phyloP scores from a whole-genome alignment of 192 early-diverging fungal genomes.

The Allomyces arbusculus region DNA sequence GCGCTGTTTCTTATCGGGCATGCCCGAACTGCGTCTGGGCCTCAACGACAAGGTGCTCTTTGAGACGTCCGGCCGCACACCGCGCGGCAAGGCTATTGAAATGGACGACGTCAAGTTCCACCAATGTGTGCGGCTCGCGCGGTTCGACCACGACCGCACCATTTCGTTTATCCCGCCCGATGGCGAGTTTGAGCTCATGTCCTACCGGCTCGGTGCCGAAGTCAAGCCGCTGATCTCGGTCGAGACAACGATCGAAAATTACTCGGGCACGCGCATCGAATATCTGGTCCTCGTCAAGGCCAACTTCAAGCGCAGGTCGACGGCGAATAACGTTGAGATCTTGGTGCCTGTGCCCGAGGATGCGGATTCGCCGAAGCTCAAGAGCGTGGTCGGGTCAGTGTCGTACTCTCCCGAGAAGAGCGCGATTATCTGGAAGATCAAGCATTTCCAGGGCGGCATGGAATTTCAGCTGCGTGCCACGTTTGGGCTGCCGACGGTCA shows the following conservation, averaged over 20 bases:
- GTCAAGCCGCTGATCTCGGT: conserved; percentile 71
- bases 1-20: conserved; percentile 66
- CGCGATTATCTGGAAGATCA: conserved; percentile 93
- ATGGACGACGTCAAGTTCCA: conserved; percentile 86
- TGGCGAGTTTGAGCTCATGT: conserved; percentile 83
- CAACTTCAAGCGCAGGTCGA: conserved; percentile 91
- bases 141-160: conserved; percentile 72
- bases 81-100: conserved; percentile 60
- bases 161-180: conserved; percentile 79
- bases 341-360: conserved; percentile 90
- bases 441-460: conserved; percentile 93
- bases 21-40: conserved; percentile 66
- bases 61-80: conserved; percentile 60
- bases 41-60: conserved; percentile 85
- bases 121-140: conserved; percentile 69
- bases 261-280: conserved; percentile 81
- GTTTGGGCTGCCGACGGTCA: conserved; percentile 66
- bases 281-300: conserved; percentile 91
- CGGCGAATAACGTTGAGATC: conserved; percentile 96
- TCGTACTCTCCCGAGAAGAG: conserved; percentile 80
- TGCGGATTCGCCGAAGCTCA: conserved; percentile 90
- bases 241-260: conserved; percentile 62
- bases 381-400: conserved; percentile 58
- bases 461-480: conserved; percentile 80
- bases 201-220: conserved; percentile 60